These are phyloP conservation scores for Geotrichum carabidarum DNA, from an alignment of 1,139 yeast species.

Conservation along the genomic window DNA sequence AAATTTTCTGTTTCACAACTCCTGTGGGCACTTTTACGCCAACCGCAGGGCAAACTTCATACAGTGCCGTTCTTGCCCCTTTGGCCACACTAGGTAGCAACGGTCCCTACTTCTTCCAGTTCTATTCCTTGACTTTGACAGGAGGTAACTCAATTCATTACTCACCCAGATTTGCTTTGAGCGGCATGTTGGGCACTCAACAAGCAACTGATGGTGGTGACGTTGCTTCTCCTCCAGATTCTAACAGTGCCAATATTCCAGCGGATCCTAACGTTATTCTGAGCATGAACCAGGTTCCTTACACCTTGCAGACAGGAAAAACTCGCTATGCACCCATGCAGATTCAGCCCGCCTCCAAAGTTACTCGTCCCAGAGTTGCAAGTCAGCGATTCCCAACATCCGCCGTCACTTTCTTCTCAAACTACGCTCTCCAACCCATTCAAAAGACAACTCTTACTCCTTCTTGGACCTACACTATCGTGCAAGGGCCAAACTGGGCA, in stretches of 20 bases:
- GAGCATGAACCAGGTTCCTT: slow-evolving; percentile 49
- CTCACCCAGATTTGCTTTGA: slow-evolving; percentile 57
- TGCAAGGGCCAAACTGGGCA: slow-evolving; percentile 64
- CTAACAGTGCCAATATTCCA: slow-evolving; percentile 27
- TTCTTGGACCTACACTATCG: slow-evolving; percentile 71
- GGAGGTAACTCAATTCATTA: slow-evolving; percentile 65
- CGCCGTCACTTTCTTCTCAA: slow-evolving; percentile 54
- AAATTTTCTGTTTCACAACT: slow-evolving; percentile 45
- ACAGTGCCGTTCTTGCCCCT: slow-evolving; percentile 26
- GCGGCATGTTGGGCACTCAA: slow-evolving; percentile 63
- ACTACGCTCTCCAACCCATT: slow-evolving; percentile 36
- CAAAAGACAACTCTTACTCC: slow-evolving; percentile 67
- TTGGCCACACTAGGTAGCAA: slow-evolving; percentile 43
- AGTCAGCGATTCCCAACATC: slow-evolving; percentile 48
- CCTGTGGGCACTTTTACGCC: slow-evolving; percentile 35
- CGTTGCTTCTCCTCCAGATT: slow-evolving; percentile 45
- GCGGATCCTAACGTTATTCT: slow-evolving; percentile 30
- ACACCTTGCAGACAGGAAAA: slow-evolving; percentile 68
- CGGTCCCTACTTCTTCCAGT: slow-evolving; percentile 69
- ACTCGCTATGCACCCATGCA: slow-evolving; percentile 90
- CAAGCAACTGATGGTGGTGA: slow-evolving; percentile 41
- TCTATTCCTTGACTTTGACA: slow-evolving; percentile 42
- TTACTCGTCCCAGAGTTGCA: slow-evolving; percentile 42
- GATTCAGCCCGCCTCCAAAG: slow-evolving; percentile 65
- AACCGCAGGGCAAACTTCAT: slow-evolving; percentile 2